Conservation (phyloP, 768 basidiomycete genomes). For the Pleurotus giganteus region DNA sequence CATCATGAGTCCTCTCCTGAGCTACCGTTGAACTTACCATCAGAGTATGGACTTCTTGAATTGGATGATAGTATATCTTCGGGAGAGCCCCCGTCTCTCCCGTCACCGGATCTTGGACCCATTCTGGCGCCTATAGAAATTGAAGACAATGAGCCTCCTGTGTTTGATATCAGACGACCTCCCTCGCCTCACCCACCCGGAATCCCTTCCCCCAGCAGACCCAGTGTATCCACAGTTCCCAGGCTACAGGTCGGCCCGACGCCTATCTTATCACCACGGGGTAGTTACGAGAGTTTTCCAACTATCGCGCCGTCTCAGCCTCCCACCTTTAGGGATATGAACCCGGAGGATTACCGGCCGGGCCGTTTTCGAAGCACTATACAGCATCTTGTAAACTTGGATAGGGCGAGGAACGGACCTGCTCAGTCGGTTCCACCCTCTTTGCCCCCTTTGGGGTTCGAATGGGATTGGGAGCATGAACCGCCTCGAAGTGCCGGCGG, state of each 20-base stretch:
- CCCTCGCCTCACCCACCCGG: neutral
- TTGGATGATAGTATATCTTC: neutral
- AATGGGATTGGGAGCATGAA: slow-evolving; percentile 6
- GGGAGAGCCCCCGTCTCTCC: neutral
- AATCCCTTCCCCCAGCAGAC: no score
- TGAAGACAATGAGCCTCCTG: slow-evolving; percentile 1
- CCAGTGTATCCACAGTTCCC: neutral
- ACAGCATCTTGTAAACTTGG: slow-evolving; percentile 26
- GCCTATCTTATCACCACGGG: no score
- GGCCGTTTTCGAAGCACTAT: slow-evolving; percentile 51
- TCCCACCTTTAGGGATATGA: slow-evolving; percentile 20
- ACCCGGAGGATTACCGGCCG: slow-evolving; percentile 37
- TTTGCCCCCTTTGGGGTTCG: slow-evolving; percentile 9
- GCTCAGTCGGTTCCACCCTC: slow-evolving; percentile 10
- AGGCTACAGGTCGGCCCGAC: no score
- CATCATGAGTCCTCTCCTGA: neutral
- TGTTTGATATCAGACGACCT: slow-evolving; percentile 1
- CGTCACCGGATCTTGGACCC: slow-evolving; percentile 7
- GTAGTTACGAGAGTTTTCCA: no score
- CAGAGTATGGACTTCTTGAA: neutral
- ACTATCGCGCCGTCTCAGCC: neutral
- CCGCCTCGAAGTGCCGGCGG: neutral
- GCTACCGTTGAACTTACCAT: neutral
- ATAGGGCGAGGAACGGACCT: slow-evolving; percentile 11
- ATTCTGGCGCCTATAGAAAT: slow-evolving; percentile 1